A percentile compares a stretch with the other conserved stretches of the same genome.
Conservation (phyloP, 176 grass and related monocot species). For the Zea luxurians region DNA sequence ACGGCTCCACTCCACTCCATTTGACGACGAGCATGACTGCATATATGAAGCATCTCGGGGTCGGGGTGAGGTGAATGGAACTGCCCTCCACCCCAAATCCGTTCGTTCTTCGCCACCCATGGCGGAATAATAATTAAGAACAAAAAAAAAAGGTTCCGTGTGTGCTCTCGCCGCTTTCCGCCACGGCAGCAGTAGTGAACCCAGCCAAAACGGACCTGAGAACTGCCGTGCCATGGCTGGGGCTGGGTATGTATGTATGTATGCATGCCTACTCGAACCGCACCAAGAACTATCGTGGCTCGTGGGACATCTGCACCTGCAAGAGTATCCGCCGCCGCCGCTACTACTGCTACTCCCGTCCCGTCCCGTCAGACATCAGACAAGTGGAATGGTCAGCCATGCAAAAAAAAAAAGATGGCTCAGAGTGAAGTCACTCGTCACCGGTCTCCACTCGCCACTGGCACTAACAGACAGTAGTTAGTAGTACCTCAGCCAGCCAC, state of each 20-base stretch:
- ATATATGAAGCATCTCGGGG: constrained; percentile 14
- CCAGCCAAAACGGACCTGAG: not conserved
- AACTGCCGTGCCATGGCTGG: constrained; percentile 5
- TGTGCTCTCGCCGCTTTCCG: not conserved
- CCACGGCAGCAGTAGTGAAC: not conserved
- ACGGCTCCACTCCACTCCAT: constrained; percentile 28
- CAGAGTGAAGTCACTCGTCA: not conserved
- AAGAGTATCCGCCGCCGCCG: not conserved
- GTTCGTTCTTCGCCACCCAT: not conserved
- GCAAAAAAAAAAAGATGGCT: not conserved
- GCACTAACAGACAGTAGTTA: not conserved
- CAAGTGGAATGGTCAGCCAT: constrained; percentile 24
- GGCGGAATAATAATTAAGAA: constrained; percentile 19
- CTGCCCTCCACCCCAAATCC: not conserved
- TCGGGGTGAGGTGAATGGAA: not conserved
- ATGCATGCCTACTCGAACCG: constrained; percentile 16
- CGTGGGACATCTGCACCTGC: constrained; percentile 34
- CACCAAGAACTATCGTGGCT: not conserved
- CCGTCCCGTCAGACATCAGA: not conserved
- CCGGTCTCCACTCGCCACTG: not conserved
- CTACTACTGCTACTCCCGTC: not conserved
- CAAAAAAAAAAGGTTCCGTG: not conserved
- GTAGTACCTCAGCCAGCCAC: not conserved
- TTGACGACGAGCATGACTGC: not conserved
- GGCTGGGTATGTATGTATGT: too few relatives aligned